Conservation (phyloP, 176 grass and related monocot genomes). For the Carex cristatella region DNA sequence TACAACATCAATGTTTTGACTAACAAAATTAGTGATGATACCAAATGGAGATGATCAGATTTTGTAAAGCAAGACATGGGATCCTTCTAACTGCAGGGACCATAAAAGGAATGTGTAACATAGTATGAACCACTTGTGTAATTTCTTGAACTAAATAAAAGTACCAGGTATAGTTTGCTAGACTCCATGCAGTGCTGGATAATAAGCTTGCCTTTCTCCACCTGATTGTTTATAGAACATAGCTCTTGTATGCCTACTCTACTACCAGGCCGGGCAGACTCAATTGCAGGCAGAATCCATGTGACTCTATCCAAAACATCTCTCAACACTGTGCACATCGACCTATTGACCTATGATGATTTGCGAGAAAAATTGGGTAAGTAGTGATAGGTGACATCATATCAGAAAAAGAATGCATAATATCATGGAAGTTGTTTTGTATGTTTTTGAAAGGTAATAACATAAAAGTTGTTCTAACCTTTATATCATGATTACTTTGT, state of each 20-base stretch:
- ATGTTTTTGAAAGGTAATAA: not conserved
- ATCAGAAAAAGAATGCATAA: constrained; percentile 2
- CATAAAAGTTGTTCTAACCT: not conserved
- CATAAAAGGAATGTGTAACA: not conserved
- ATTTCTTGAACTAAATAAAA: not conserved
- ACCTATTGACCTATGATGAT: constrained; percentile 54
- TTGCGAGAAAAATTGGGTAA: not conserved
- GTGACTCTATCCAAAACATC: constrained; percentile 67
- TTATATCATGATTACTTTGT: constrained; percentile 5
- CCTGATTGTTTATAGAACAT: constrained; percentile 65
- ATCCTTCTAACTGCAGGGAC: not conserved
- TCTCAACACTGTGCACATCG: constrained; percentile 57
- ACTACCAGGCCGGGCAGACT: constrained; percentile 70
- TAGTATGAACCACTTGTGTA: not conserved
- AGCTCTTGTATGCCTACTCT: constrained; percentile 78
- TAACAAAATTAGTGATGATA: not conserved
- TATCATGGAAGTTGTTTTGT: not conserved
- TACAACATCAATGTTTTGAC: not conserved
- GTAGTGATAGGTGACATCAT: not conserved
- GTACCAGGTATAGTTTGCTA: constrained; percentile 96
- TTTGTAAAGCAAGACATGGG: not conserved
- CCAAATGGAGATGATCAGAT: not conserved
- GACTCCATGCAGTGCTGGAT: constrained; percentile 59
- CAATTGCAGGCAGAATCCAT: constrained; percentile 81
- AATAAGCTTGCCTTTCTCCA: constrained; percentile 78